A percentile compares a stretch with the other conserved stretches of the same genome.
These are phyloP conservation scores for Rostrohypoxylon terebratum DNA, from an alignment of 495 filamentous ascomycete species.

Conservation along the genomic window DNA sequence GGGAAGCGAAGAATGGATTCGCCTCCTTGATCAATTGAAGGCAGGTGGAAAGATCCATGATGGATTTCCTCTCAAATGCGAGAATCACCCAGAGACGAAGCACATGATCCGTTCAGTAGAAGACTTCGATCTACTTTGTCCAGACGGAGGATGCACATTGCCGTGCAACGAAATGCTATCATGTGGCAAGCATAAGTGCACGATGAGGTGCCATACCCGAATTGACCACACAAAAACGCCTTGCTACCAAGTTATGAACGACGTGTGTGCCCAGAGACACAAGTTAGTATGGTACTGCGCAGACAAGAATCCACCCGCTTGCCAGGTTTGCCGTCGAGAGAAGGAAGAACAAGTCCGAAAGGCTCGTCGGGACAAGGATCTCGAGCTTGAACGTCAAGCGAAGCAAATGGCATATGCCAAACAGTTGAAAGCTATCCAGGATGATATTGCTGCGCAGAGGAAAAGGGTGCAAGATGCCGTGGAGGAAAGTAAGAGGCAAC, in stretches of 20 bases:
- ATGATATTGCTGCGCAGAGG: conserved; percentile 67
- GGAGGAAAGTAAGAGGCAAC: conserved; percentile 59
- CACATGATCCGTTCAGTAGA: conserved; percentile 50
- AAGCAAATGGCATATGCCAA: conserved; percentile 63
- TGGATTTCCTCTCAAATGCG: conserved; percentile 76
- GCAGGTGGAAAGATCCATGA: conserved; percentile 68
- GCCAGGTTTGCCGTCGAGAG: conserved; percentile 65
- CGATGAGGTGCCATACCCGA: conserved; percentile 71
- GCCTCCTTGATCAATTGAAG: conserved; percentile 70
- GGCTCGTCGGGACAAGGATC: conserved; percentile 62
- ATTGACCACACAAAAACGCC: conserved; percentile 73
- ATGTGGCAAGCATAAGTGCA: conserved; percentile 73
- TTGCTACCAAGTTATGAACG: conserved; percentile 62
- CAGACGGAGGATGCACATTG: conserved; percentile 78
- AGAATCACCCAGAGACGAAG: conserved; percentile 67
- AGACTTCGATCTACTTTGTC: conserved; percentile 71
- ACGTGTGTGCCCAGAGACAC: conserved; percentile 67
- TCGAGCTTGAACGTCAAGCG: conserved; percentile 64
- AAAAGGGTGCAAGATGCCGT: conserved; percentile 59
- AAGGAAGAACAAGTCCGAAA: conserved; percentile 59
- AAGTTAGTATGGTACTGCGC: conserved; percentile 50
- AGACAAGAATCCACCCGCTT: conserved; percentile 49
- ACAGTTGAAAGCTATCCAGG: conserved; percentile 66
- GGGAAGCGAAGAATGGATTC: conserved; percentile 68
- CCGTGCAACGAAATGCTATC: conserved; percentile 68